Evolutionary conservation across 805 yeast species (phyloP).

Genomic region (Clavispora phyllophila): DNA sequence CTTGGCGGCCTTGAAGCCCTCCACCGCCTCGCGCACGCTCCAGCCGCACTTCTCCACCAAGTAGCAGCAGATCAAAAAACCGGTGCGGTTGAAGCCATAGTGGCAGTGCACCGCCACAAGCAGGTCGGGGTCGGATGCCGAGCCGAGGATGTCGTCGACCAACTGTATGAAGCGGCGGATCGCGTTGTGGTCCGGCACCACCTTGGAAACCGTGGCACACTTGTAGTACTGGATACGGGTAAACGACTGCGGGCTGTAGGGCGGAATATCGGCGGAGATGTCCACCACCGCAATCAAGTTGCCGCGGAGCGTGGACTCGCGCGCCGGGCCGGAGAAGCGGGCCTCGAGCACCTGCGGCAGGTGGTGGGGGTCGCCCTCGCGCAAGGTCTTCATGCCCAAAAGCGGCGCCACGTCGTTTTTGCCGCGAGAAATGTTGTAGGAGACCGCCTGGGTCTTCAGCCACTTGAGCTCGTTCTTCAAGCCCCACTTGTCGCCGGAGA

Average conservation of each 20-base stretch:
- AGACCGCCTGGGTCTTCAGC: constrained; percentile 51
- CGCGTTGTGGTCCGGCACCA: constrained; percentile 61
- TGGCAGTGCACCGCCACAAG: constrained; percentile 71
- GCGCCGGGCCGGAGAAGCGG: constrained; percentile 22
- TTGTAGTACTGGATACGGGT: constrained; percentile 54
- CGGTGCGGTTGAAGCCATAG: constrained; percentile 77
- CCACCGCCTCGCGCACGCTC: constrained; percentile 58
- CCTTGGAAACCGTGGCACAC: constrained; percentile 73
- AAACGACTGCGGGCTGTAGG: constrained; percentile 60
- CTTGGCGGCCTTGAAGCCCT: constrained; percentile 52
- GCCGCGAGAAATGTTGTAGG: constrained; percentile 36
- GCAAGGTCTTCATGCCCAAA: constrained; percentile 68
- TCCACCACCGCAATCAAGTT: constrained; percentile 56
- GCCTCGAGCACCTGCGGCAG: constrained; percentile 56
- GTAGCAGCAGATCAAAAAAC: constrained; percentile 66
- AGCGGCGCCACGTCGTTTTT: constrained; percentile 40
- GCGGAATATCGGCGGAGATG: constrained; percentile 66
- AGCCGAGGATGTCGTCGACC: constrained; percentile 41
- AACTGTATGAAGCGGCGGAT: constrained; percentile 52
- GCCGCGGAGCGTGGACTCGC: constrained; percentile 18
- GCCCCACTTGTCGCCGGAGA: constrained; percentile 74
- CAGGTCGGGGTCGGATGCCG: constrained; percentile 21
- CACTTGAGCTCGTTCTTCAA: constrained; percentile 71
- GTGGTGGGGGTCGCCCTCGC: constrained; percentile 59
- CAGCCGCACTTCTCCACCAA: constrained; percentile 56